Evolutionary conservation across 768 basidiomycete species (phyloP).

Genomic region (Russula foetens): DNA sequence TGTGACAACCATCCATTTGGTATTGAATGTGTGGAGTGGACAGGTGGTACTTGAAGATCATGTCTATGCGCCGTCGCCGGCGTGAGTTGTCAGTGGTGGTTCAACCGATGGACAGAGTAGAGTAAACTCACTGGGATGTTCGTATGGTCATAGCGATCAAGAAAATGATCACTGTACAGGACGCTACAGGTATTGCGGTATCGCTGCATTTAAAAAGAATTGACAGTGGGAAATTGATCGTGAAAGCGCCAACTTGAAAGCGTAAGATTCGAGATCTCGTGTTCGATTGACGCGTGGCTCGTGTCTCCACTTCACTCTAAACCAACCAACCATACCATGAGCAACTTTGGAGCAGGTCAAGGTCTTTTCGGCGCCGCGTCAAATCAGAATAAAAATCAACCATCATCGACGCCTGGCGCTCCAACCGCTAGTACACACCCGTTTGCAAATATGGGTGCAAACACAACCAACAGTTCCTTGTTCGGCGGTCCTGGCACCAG

Average conservation of each 20-base stretch:
- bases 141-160: background rate
- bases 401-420: background rate
- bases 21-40: background rate
- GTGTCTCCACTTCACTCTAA: background rate
- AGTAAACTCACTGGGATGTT: background rate
- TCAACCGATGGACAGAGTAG: background rate
- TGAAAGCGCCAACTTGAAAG: too few relatives aligned
- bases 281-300: background rate
- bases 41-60: background rate
- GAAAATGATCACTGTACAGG: background rate
- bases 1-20: conserved; percentile 20
- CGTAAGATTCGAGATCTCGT: background rate
- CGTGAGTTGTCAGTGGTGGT: too few relatives aligned
- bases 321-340: conserved; percentile 17
- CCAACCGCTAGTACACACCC: conserved; percentile 9
- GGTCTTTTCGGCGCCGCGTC: background rate
- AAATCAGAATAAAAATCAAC: conserved; percentile 17
- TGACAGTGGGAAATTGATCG: too few relatives aligned
- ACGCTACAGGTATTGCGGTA: too few relatives aligned
- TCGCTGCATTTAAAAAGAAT: background rate
- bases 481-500: background rate
- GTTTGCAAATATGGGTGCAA: conserved; percentile 19
- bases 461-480: conserved; percentile 10
- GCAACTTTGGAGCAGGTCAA: conserved; percentile 12
- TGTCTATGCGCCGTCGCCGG: background rate